A percentile compares a stretch with the other conserved stretches of the same genome.
phyloP scores from a whole-genome alignment of 2,329 filamentous ascomycete genomes.

The Colletotrichum lini region DNA sequence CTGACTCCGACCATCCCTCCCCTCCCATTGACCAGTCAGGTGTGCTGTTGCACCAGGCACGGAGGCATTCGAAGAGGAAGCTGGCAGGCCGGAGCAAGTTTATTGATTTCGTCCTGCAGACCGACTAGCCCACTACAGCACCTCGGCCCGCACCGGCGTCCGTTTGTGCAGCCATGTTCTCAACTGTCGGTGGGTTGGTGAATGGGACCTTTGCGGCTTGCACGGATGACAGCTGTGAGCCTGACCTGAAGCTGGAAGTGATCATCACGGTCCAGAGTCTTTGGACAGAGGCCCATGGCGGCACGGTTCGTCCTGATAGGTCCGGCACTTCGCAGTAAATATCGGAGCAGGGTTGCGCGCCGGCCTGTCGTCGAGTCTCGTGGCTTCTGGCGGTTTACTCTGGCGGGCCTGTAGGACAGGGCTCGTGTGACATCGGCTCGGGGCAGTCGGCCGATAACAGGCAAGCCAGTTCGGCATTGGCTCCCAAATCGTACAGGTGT shows the following conservation, averaged over 20 bases:
- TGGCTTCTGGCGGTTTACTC: slow-evolving; percentile 13
- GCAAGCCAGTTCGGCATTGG: slow-evolving; percentile 16
- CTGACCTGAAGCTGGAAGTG: slow-evolving; percentile 9
- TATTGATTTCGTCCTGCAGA: slow-evolving; percentile 10
- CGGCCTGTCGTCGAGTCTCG: slow-evolving; percentile 15
- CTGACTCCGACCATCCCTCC: slow-evolving; percentile 10
- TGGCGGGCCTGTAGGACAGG: neutral
- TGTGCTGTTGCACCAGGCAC: neutral
- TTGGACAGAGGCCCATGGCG: slow-evolving; percentile 15
- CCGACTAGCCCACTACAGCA: slow-evolving; percentile 36
- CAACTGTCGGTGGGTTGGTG: neutral
- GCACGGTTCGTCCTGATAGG: slow-evolving; percentile 25
- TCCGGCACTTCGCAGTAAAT: slow-evolving; percentile 26
- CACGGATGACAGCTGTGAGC: slow-evolving; percentile 16
- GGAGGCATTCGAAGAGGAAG: slow-evolving; percentile 12
- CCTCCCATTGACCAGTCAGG: slow-evolving; percentile 6
- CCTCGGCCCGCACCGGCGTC: slow-evolving; percentile 29
- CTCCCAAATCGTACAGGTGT: neutral
- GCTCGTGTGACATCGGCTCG: slow-evolving; percentile 23
- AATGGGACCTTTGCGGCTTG: neutral
- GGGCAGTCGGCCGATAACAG: slow-evolving; percentile 20
- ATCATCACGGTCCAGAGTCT: neutral
- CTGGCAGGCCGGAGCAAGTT: slow-evolving; percentile 22
- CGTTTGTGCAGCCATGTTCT: neutral
- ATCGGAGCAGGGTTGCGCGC: neutral